Conservation (phyloP, 1,284 basidiomycete species). For the Ustilago loliicola region DNA sequence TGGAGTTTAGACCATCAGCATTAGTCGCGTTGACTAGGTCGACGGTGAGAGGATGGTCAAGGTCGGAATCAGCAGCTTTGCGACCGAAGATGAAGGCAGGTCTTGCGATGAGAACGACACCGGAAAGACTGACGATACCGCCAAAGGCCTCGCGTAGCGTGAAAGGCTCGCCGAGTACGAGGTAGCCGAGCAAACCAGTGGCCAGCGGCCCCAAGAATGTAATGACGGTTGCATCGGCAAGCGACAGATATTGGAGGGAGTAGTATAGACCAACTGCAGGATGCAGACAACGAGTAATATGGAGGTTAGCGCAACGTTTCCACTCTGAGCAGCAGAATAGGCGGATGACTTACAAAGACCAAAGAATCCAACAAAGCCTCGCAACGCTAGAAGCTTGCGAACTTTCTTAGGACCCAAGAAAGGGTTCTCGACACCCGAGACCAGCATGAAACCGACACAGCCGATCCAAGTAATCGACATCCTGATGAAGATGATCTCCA, state of each 20-base stretch:
- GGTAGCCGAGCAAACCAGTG: conserved; percentile 78
- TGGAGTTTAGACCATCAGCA: conserved; percentile 8
- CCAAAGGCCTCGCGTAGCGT: conserved; percentile 77
- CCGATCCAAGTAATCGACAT: conserved; percentile 73
- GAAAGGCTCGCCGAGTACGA: conserved; percentile 79
- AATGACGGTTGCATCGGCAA: conserved; percentile 82
- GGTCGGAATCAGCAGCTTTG: conserved; percentile 36
- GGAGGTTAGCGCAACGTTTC: background rate
- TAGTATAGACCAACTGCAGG: conserved; percentile 77
- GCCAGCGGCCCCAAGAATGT: conserved; percentile 81
- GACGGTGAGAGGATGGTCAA: conserved; percentile 21
- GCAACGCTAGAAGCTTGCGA: conserved; percentile 75
- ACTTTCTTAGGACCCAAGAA: conserved; percentile 79
- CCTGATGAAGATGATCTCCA: conserved; percentile 74
- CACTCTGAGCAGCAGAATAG: background rate
- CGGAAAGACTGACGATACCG: conserved; percentile 77
- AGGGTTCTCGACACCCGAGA: conserved; percentile 76
- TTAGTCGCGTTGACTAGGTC: conserved; percentile 11
- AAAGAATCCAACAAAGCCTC: conserved; percentile 78
- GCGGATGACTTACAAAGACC: conserved; percentile 29
- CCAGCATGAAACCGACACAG: conserved; percentile 62
- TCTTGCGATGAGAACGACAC: conserved; percentile 76
- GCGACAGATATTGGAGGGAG: conserved; percentile 78
- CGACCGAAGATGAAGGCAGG: conserved; percentile 54
- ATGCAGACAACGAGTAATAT: background rate